Evolutionary conservation across 768 basidiomycete species (phyloP).

Genomic region (Suillus discolor): DNA sequence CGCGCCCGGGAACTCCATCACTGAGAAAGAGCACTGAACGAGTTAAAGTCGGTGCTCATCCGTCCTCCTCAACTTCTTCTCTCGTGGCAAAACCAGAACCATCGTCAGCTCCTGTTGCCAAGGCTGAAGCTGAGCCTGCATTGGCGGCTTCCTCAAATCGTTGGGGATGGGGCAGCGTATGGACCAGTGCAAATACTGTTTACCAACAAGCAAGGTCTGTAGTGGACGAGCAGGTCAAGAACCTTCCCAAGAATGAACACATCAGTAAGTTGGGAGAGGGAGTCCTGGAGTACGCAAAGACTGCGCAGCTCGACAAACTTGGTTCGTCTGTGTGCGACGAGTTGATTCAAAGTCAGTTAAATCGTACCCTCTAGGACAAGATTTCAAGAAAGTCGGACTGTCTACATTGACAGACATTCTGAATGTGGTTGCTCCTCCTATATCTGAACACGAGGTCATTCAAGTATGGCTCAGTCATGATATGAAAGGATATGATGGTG

Average conservation of each 20-base stretch:
- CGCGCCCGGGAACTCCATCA: constrained; percentile 70
- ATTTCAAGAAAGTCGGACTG: constrained; percentile 84
- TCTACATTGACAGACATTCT: constrained; percentile 90
- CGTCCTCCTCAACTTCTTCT: constrained; percentile 44
- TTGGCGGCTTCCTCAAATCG: constrained; percentile 31
- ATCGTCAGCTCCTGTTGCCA: constrained; percentile 23
- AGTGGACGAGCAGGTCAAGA: constrained; percentile 93
- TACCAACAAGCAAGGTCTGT: constrained; percentile 85
- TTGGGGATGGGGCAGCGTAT: constrained; percentile 90
- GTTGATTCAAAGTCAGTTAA: constrained; percentile 13
- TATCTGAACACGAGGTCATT: constrained; percentile 97
- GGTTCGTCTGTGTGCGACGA: constrained; percentile 46
- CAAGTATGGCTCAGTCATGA: constrained; percentile 95
- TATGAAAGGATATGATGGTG: constrained; percentile 94
- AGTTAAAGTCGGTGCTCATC: constrained; percentile 61
- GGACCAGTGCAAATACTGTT: constrained; percentile 84
- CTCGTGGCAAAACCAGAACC: constrained; percentile 36
- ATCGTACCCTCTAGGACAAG: constrained; percentile 62
- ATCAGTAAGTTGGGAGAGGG: constrained; percentile 89
- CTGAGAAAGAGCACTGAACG: constrained; percentile 78
- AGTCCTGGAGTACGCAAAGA: constrained; percentile 84
- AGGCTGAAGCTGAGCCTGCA: constrained; percentile 23
- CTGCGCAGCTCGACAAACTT: constrained; percentile 87
- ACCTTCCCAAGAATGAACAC: constrained; percentile 82
- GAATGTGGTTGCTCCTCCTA: constrained; percentile 97